These are phyloP conservation scores for Solanum okadae DNA, from an alignment of 257 asterid genomes.

Conservation along the genomic window DNA sequence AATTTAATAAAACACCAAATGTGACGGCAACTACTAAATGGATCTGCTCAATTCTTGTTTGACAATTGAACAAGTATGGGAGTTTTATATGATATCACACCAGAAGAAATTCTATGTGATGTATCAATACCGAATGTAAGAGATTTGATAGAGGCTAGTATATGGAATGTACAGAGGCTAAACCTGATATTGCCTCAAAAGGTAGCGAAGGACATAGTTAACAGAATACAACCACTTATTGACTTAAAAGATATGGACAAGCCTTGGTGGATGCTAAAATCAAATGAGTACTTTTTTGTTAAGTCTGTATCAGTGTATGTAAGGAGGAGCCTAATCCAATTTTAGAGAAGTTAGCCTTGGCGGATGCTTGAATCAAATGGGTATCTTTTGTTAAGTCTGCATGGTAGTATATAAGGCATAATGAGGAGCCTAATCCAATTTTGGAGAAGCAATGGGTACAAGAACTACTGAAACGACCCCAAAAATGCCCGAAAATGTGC, in stretches of 20 bases:
- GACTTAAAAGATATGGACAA: not conserved
- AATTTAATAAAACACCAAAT: not conserved
- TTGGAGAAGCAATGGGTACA: not conserved
- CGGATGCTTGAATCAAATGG: not conserved
- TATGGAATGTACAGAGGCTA: not conserved
- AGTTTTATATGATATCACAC: not conserved
- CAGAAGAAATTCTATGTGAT: not conserved
- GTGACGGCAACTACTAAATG: not conserved
- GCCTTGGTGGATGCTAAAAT: not conserved
- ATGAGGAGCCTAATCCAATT: not conserved
- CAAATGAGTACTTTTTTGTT: not conserved
- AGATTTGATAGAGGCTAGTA: not conserved
- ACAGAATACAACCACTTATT: not conserved
- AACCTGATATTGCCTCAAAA: not conserved
- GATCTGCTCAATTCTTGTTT: no score
- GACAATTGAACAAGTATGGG: not conserved
- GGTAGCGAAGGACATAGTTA: not conserved
- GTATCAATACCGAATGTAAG: not conserved
- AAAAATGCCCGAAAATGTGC: no score
- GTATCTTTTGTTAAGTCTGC: no score
- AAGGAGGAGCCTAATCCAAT: not conserved
- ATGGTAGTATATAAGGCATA: not conserved
- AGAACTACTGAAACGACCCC: no score
- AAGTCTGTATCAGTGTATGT: not conserved
- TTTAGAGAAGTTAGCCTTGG: not conserved